Percentiles rank a stretch among this genome's conserved stretches.
These are phyloP conservation scores for Paradendryphiella salina DNA, from an alignment of 2,329 filamentous ascomycete species.

Conservation along the genomic window DNA sequence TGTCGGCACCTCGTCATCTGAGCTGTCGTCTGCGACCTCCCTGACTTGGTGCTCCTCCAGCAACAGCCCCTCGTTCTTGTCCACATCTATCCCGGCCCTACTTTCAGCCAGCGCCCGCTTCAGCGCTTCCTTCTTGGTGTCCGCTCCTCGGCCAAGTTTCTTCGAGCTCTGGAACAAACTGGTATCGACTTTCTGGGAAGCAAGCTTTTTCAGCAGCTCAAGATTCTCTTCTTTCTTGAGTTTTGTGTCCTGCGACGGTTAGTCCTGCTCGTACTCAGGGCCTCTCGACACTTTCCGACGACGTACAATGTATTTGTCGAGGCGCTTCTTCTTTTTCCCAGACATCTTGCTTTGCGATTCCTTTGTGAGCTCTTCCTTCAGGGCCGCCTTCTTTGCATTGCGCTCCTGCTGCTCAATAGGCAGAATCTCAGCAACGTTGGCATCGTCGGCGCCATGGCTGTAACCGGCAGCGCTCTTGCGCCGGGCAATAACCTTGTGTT, in stretches of 20 bases:
- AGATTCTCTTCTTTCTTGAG: conserved; percentile 91
- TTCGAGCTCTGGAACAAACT: conserved; percentile 77
- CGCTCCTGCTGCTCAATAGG: conserved; percentile 57
- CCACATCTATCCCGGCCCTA: conserved; percentile 63
- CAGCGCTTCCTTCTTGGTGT: conserved; percentile 71
- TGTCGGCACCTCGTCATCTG: conserved; percentile 30
- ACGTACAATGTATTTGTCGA: conserved; percentile 69
- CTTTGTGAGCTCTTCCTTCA: conserved; percentile 59
- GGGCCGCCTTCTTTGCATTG: conserved; percentile 55
- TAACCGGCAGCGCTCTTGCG: conserved; percentile 47
- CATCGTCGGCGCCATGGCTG: conserved; percentile 53
- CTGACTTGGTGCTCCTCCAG: conserved; percentile 50
- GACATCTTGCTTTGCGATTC: conserved; percentile 61
- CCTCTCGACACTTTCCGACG: too few species aligned
- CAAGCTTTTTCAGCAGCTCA: conserved; percentile 80
- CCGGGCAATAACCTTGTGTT: conserved; percentile 67
- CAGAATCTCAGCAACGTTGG: conserved; percentile 57
- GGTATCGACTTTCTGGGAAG: conserved; percentile 77
- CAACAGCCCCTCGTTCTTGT: conserved; percentile 59
- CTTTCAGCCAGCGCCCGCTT: conserved; percentile 66
- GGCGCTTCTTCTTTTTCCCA: conserved; percentile 67
- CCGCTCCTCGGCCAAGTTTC: conserved; percentile 68
- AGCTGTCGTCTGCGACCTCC: conserved; percentile 30
- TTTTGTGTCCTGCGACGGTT: conserved; percentile 70
- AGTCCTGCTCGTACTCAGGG: neutral